Conservation (phyloP, 306 rosid species). For the Spatholobus suberectus region DNA sequence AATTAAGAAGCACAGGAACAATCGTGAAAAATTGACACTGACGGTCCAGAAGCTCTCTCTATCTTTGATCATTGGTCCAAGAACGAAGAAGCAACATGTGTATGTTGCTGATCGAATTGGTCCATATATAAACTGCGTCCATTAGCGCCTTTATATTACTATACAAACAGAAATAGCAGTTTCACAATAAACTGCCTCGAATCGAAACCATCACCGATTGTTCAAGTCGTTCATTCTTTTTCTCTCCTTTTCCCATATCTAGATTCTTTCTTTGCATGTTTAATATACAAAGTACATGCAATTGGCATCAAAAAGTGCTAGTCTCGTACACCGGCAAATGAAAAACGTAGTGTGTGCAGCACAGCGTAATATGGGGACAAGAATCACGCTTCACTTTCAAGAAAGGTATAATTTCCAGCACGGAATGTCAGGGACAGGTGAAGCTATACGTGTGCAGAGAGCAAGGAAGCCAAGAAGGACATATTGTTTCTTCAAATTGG, state of each 20-base stretch:
- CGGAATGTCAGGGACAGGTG: conserved; percentile 1
- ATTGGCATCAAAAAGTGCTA: neutral
- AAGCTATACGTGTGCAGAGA: conserved; percentile 25
- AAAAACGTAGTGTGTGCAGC: conserved; percentile 23
- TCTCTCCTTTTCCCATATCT: too few species aligned
- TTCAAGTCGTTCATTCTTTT: neutral
- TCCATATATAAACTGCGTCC: neutral
- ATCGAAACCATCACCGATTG: neutral
- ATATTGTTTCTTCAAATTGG: too few species aligned
- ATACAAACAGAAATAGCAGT: neutral
- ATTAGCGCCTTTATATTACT: neutral
- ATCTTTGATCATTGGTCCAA: conserved; percentile 39
- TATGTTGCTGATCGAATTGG: neutral
- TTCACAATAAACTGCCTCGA: neutral
- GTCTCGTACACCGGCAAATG: neutral
- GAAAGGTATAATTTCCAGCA: conserved; percentile 36
- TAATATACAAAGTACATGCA: too few species aligned
- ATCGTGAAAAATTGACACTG: neutral
- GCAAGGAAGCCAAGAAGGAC: conserved; percentile 50
- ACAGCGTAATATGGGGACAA: conserved; percentile 25
- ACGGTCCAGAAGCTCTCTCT: neutral
- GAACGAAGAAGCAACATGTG: neutral
- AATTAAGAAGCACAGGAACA: neutral
- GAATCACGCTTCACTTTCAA: conserved; percentile 13
- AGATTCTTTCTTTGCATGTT: too few species aligned